Conservation (phyloP, 1,139 yeast genomes). For the Saccharomyces hybrid region DNA sequence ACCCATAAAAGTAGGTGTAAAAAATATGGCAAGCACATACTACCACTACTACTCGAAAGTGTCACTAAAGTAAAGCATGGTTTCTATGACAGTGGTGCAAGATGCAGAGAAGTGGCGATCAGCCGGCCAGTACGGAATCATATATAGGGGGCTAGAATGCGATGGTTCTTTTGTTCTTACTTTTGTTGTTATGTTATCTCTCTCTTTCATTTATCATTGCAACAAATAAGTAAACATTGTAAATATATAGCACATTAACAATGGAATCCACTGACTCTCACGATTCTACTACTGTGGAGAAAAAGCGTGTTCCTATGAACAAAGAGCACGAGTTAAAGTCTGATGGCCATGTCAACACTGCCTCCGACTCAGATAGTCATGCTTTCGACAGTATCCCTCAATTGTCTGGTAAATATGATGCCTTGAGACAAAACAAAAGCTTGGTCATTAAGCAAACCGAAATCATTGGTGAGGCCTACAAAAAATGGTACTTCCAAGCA, state of each 20-base stretch:
- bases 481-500: slow-evolving; percentile 18
- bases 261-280: neutral
- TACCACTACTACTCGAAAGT: neutral
- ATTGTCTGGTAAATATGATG: neutral
- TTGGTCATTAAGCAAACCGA: slow-evolving; percentile 18
- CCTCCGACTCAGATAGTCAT: neutral
- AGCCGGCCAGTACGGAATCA: neutral
- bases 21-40: neutral
- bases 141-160: neutral
- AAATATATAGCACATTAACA: neutral
- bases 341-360: neutral
- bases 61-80: neutral
- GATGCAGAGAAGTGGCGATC: neutral
- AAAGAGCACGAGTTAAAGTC: neutral
- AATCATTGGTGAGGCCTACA: slow-evolving; percentile 17
- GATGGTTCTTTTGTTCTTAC: neutral
- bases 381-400: neutral
- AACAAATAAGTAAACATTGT: neutral
- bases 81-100: neutral
- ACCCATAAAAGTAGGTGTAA: neutral
- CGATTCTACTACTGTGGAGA: neutral
- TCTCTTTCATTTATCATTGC: neutral
- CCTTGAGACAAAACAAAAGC: neutral
- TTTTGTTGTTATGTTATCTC: neutral
- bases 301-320: neutral